Base-by-base conservation (phyloP, 345 rosid species). In the Populus pruinosa region DNA sequence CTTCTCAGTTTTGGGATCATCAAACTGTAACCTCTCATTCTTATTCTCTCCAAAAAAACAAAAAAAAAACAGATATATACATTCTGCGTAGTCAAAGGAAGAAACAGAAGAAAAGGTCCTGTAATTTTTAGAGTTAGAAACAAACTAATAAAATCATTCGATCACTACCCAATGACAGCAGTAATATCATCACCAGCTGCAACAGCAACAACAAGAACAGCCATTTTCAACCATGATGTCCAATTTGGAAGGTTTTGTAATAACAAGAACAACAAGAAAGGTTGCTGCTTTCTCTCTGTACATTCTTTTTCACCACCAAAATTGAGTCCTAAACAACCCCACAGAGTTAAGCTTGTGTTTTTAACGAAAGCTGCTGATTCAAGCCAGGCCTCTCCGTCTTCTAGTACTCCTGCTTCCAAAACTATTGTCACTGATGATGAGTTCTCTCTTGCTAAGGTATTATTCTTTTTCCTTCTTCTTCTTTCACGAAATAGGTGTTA, bases 361-460 rank as follows among this genome's bases (percentile, higher is more conserved):
- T 27, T 82, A 8, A 18, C 87, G 5, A 81, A 82, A 79, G 95
- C 95, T 63, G 97, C 90, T 2, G 97, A 92, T 80, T 91, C 98
- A 18, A 85, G 93, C 11, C 92, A 83, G 82, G 81, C 97, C 43
- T 62, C 91, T 76, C 12, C 44, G 4, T 39, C 92, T 25, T 53
- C 88, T 61, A 55, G 86, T 2, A 61, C 82, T 63, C 74, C 90
- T 80, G 73, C 86, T 27, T 80, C 83, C 74, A 88, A 88, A 69
- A 41, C 88, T 59, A 31, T 86, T 73, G 89, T 91, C 71, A 70
- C 93, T 70, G 98, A 94, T 65, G 91, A 91, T 17, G 98, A 87
- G 76, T 90, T 94, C 83, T 78, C 95, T 75, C 86, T 94, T 33
- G 93, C 95, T 69, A 92, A 94, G 95, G 98, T 93, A 13, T 36